A percentile compares a stretch with the other conserved stretches of the same genome.
phyloP scores from a whole-genome alignment of 106 monocot species.

The Triglochin maritima region DNA sequence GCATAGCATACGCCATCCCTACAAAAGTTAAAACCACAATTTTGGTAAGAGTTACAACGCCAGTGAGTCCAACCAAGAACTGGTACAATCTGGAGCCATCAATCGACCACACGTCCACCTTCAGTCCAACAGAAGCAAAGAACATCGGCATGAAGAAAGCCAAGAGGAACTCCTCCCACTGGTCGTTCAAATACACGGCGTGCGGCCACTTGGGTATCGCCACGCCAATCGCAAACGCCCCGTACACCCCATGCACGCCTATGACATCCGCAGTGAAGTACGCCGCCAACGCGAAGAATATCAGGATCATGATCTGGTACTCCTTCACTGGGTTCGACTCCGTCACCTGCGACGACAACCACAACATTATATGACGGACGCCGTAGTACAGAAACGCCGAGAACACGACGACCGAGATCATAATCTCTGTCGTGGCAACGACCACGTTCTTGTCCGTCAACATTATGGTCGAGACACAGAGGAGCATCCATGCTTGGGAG shows the following conservation, averaged over 20 bases:
- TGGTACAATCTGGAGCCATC: background rate
- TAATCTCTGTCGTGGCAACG: slow-evolving; percentile 9
- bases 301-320: slow-evolving; percentile 16
- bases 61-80: slow-evolving; percentile 2
- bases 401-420: slow-evolving; percentile 15
- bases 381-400: slow-evolving; percentile 2
- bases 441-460: background rate
- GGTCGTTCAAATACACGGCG: slow-evolving; percentile 13
- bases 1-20: slow-evolving; percentile 13
- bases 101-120: slow-evolving; percentile 1
- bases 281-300: slow-evolving; percentile 10
- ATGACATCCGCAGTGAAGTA: slow-evolving; percentile 15
- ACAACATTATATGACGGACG: slow-evolving; percentile 4
- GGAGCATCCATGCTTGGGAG: slow-evolving; percentile 4
- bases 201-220: slow-evolving; percentile 24
- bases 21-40: background rate
- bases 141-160: slow-evolving; percentile 27
- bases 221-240: slow-evolving; percentile 31
- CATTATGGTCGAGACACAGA: background rate
- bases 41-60: background rate
- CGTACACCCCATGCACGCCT: slow-evolving; percentile 31
- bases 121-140: slow-evolving; percentile 11
- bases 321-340: slow-evolving; percentile 20
- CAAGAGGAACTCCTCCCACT: slow-evolving; percentile 21
- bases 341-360: slow-evolving; percentile 9